Base-by-base conservation (phyloP, 257 asterid genomes). In the Nicotiana tabacum region DNA sequence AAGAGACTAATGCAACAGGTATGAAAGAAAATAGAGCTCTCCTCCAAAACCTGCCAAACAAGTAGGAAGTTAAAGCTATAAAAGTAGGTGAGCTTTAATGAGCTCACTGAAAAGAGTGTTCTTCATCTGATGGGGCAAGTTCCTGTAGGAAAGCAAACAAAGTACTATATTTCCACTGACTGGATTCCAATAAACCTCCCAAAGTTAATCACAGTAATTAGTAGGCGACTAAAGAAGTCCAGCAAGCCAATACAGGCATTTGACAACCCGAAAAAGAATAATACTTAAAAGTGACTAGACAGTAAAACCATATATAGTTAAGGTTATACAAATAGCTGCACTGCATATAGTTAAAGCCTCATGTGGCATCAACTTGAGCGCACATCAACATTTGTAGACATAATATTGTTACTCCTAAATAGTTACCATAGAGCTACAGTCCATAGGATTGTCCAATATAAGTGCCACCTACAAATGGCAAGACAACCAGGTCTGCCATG, bases 391-490 rank as follows among this genome's bases (percentile, higher is more conserved):
- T 81, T 83, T 80, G 76, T 83, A 85, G 82, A 90, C 87, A 87
- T 88, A 89, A 87, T 82, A 85, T 55, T 81, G 86, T 80, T 87
- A 82, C 83, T 87, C 91, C 95, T 85, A 81, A 66, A 85, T 83
- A 81, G 85, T 90, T 77, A 83, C 37, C 81, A 85, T 85, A 88
- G 85, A 89, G 89, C 90, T 87, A 91, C 89, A 91, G 85, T 82
- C 84, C 72, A 74, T 64, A 76, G 86, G 85, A 89, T 77, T 85
- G 90, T 84, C 77, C 84, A 84, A 90, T 84, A 91, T 85, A 85
- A 86, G 89, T 87, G 80, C 85, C 87, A 89, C 95, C 97, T 89
- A 90, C 93, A 93, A 91, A 35, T 81, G 89, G 92, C 89, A 81
- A 85, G 91, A 87, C 92, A 83, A 77, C 82, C 64, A 81, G 66